Percentiles rank a stretch among this genome's conserved stretches.
These are phyloP conservation scores for Licmophora abbreviata DNA, from an alignment of 108 stramenopile genomes.

Conservation along the genomic window DNA sequence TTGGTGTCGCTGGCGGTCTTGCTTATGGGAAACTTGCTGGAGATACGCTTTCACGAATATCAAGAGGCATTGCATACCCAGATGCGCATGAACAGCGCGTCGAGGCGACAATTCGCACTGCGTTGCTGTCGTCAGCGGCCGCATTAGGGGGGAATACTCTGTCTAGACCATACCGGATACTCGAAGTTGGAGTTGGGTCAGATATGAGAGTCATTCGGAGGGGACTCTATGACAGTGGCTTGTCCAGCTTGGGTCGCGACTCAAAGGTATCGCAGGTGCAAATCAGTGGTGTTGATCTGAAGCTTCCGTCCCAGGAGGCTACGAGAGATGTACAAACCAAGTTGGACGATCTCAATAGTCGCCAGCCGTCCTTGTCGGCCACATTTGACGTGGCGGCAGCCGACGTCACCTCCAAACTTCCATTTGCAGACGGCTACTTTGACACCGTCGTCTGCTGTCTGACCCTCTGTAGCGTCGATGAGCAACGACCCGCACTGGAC, in stretches of 20 bases:
- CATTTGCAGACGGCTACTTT: constrained; percentile 31
- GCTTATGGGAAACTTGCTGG: constrained; percentile 26
- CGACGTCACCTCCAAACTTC: constrained; percentile 11
- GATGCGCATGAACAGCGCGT: constrained; percentile 31
- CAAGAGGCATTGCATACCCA: constrained; percentile 28
- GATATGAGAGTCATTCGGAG: constrained; percentile 24
- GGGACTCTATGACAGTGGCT: constrained; percentile 22
- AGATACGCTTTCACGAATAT: too few relatives aligned
- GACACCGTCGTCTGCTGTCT: constrained; percentile 37
- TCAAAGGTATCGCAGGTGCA: too few relatives aligned
- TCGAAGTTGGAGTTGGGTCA: constrained; percentile 48
- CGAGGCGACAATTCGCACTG: constrained; percentile 9
- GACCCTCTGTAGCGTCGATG: constrained; percentile 46
- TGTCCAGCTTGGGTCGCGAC: neutral
- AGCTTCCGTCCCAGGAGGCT: too few relatives aligned
- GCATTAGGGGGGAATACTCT: neutral
- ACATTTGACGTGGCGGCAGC: constrained; percentile 12
- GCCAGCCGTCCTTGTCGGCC: too few relatives aligned
- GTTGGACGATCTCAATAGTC: too few relatives aligned
- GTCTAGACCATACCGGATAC: constrained; percentile 20
- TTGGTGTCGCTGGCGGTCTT: constrained; percentile 19
- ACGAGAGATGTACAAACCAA: too few relatives aligned
- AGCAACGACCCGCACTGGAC: constrained; percentile 38
- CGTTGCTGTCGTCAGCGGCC: constrained; percentile 8
- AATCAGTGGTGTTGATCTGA: too few relatives aligned